Evolutionary conservation across 306 rosid species (phyloP).

Genomic region (Alnus glutinosa): DNA sequence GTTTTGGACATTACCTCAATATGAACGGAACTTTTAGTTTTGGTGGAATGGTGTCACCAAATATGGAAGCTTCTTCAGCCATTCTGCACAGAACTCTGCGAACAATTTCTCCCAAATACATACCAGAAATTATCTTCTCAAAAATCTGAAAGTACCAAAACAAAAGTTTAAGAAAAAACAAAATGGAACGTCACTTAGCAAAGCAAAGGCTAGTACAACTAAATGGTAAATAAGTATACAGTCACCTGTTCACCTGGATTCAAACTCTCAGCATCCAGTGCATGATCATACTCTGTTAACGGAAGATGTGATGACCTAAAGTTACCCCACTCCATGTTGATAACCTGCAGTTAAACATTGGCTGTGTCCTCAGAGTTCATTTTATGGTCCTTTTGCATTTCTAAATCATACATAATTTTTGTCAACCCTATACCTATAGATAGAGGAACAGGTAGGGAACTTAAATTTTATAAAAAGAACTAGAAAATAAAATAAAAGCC

Average conservation of each 20-base stretch:
- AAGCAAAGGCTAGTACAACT: no score
- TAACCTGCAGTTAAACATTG: conserved; percentile 50
- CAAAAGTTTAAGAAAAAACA: conserved; percentile 22
- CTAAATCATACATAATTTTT: neutral
- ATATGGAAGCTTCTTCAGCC: conserved; percentile 93
- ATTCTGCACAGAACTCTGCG: conserved; percentile 74
- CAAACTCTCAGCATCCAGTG: conserved; percentile 72
- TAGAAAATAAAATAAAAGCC: neutral
- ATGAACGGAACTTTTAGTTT: conserved; percentile 73
- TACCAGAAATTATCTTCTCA: conserved; percentile 94
- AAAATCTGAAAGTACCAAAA: conserved; percentile 60
- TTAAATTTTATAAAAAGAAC: neutral
- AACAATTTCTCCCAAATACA: conserved; percentile 91
- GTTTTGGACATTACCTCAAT: conserved; percentile 53
- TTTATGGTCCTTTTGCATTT: neutral
- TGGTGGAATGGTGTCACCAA: conserved; percentile 80
- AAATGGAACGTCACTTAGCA: no score
- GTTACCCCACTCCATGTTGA: conserved; percentile 99
- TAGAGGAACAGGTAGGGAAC: no score
- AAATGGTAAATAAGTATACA: neutral
- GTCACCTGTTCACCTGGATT: conserved; percentile 97
- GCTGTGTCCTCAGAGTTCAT: no score
- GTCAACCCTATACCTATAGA: no score
- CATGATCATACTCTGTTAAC: conserved; percentile 74
- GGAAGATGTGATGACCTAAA: conserved; percentile 88